Conservation (phyloP, 106 monocot genomes). For the Ottelia alismoides region DNA sequence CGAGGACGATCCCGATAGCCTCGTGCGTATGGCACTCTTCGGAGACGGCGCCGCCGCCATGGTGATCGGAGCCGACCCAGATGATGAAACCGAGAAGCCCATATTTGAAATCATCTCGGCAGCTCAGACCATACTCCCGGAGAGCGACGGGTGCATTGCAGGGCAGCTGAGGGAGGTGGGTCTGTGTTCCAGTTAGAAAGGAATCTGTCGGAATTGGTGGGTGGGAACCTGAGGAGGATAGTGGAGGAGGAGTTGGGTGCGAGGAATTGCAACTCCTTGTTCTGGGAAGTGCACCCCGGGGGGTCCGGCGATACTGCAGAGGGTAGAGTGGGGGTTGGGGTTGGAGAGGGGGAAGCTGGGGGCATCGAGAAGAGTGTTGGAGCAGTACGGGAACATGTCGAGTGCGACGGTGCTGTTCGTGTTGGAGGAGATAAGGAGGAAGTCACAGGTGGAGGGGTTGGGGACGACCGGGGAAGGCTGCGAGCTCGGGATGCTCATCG, state of each 20-base stretch:
- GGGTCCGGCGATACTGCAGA: slow-evolving; percentile 7
- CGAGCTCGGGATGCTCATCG: slow-evolving; percentile 17
- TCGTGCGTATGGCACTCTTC: slow-evolving; percentile 12
- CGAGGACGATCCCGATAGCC: slow-evolving; percentile 7
- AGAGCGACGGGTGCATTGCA: background rate
- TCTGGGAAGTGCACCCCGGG: slow-evolving; percentile 13
- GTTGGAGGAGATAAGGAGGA: slow-evolving; percentile 16
- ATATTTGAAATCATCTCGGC: slow-evolving; percentile 3
- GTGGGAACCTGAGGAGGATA: no score
- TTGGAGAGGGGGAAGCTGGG: slow-evolving; percentile 11
- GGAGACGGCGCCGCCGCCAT: slow-evolving; percentile 15
- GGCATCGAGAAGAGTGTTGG: slow-evolving; percentile 15
- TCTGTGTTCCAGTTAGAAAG: no score
- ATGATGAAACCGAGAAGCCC: background rate
- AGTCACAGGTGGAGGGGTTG: slow-evolving; percentile 6
- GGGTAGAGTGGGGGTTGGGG: slow-evolving; percentile 12
- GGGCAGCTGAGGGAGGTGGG: background rate
- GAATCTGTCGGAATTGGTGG: no score
- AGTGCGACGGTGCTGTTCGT: slow-evolving; percentile 12
- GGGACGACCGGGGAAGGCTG: slow-evolving; percentile 14
- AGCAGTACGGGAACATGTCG: slow-evolving; percentile 26
- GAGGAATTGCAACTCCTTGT: slow-evolving; percentile 17
- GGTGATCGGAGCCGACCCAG: slow-evolving; percentile 4
- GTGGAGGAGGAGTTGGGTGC: slow-evolving; percentile 8
- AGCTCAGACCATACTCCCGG: background rate